Evolutionary conservation across 2,329 filamentous ascomycete species (phyloP).

Genomic region (Aspergillus chevalieri): DNA sequence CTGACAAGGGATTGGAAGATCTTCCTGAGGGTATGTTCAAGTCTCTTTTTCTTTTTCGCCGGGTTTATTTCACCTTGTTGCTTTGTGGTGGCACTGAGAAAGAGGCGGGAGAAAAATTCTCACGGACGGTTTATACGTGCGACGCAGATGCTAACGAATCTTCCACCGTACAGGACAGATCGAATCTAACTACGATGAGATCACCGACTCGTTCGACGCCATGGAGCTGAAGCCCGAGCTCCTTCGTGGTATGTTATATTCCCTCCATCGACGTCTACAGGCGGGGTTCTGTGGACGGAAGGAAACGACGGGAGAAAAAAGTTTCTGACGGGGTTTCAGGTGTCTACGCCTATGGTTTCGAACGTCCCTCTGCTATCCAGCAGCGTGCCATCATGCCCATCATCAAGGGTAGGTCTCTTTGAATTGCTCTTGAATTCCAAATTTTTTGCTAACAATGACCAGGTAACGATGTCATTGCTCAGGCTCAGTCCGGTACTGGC

Average conservation of each 20-base stretch:
- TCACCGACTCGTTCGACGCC: slow-evolving; percentile 96
- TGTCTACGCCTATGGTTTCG: slow-evolving; percentile 99
- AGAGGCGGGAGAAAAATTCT: slow-evolving; percentile 6
- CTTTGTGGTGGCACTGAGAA: slow-evolving; percentile 7
- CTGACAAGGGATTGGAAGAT: slow-evolving; percentile 98
- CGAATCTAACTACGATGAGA: slow-evolving; percentile 99
- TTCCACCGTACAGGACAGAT: slow-evolving; percentile 68
- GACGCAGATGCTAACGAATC: neutral
- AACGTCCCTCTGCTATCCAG: slow-evolving; percentile 99
- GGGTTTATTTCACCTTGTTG: slow-evolving; percentile 2
- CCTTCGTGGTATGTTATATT: slow-evolving; percentile 67
- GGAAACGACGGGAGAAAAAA: slow-evolving; percentile 13
- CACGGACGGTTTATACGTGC: neutral
- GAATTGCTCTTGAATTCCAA: neutral
- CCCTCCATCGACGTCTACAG: slow-evolving; percentile 2
- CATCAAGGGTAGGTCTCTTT: slow-evolving; percentile 78
- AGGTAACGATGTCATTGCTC: slow-evolving; percentile 98
- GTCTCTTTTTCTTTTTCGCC: slow-evolving; percentile 1
- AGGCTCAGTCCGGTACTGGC: slow-evolving; percentile 98
- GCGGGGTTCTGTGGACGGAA: slow-evolving; percentile 11
- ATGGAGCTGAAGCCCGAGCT: slow-evolving; percentile 98
- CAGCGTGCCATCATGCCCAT: slow-evolving; percentile 99
- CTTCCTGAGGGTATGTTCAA: slow-evolving; percentile 78
- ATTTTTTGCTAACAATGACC: slow-evolving; percentile 2
- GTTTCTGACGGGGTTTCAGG: slow-evolving; percentile 43